phyloP scores from a whole-genome alignment of 495 filamentous ascomycete species.

The Xylaria cubensis region DNA sequence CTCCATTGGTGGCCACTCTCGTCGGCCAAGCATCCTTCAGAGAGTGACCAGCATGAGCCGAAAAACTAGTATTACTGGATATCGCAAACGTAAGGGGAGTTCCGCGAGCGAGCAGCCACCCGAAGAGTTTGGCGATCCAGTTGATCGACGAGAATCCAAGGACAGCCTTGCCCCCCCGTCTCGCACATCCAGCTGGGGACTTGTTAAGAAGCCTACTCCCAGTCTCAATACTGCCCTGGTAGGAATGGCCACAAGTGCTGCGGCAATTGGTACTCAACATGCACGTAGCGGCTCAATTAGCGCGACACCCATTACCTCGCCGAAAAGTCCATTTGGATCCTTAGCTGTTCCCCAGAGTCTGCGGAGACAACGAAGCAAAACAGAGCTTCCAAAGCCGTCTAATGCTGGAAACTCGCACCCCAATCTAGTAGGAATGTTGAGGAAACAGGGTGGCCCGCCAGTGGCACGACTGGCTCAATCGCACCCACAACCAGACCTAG shows the following conservation, averaged over 20 bases:
- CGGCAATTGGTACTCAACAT: slow-evolving; percentile 65
- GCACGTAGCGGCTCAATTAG: slow-evolving; percentile 65
- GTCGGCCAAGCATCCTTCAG: slow-evolving; percentile 50
- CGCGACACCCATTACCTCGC: slow-evolving; percentile 58
- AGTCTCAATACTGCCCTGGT: slow-evolving; percentile 69
- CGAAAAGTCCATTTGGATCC: slow-evolving; percentile 55
- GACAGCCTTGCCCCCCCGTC: slow-evolving; percentile 60
- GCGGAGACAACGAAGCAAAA: slow-evolving; percentile 73
- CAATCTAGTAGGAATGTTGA: slow-evolving; percentile 56
- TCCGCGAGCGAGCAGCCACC: slow-evolving; percentile 51
- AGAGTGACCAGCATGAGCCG: slow-evolving; percentile 61
- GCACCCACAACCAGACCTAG: slow-evolving; percentile 37
- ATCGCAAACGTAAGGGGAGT: slow-evolving; percentile 52
- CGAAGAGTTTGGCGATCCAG: slow-evolving; percentile 41
- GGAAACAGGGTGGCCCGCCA: slow-evolving; percentile 64
- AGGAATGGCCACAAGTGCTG: slow-evolving; percentile 66
- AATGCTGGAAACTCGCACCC: slow-evolving; percentile 36
- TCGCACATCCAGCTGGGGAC: slow-evolving; percentile 62
- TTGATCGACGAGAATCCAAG: slow-evolving; percentile 52
- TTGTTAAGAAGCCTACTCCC: slow-evolving; percentile 60
- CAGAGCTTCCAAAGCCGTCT: slow-evolving; percentile 66
- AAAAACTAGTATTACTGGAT: slow-evolving; percentile 56
- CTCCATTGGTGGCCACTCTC: slow-evolving; percentile 58
- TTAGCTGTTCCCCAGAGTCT: slow-evolving; percentile 56
- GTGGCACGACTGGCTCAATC: slow-evolving; percentile 58